Conservation (phyloP, 768 basidiomycete species). For the Termitomyces sp. region DNA sequence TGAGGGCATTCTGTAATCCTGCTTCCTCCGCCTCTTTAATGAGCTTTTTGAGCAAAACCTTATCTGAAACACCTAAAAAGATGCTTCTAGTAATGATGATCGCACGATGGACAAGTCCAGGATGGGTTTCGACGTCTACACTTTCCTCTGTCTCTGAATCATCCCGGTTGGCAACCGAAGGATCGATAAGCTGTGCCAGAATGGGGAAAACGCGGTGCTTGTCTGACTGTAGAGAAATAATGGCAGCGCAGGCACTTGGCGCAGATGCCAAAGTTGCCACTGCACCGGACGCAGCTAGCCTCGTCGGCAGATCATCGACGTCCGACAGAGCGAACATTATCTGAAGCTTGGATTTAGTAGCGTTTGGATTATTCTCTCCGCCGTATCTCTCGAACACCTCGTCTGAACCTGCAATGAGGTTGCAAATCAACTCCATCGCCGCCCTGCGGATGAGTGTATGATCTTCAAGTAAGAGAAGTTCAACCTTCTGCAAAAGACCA, state of each 20-base stretch:
- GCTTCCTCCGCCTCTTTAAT: slow-evolving; percentile 44
- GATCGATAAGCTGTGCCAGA: slow-evolving; percentile 64
- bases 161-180: slow-evolving; percentile 29
- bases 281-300: slow-evolving; percentile 87
- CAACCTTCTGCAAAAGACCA: slow-evolving; percentile 58
- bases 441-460: slow-evolving; percentile 81
- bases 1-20: slow-evolving; percentile 50
- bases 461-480: slow-evolving; percentile 76
- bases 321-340: slow-evolving; percentile 82
- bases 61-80: slow-evolving; percentile 36
- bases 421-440: slow-evolving; percentile 88
- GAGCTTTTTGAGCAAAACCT: slow-evolving; percentile 33
- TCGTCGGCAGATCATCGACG: slow-evolving; percentile 79
- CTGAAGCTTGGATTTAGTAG: slow-evolving; percentile 63
- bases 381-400: slow-evolving; percentile 70
- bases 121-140: slow-evolving; percentile 31
- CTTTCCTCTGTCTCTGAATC: slow-evolving; percentile 21
- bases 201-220: slow-evolving; percentile 59
- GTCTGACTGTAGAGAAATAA: slow-evolving; percentile 64
- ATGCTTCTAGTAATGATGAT: slow-evolving; percentile 72
- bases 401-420: slow-evolving; percentile 77
- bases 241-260: slow-evolving; percentile 48
- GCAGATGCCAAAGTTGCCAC: slow-evolving; percentile 74
- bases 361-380: slow-evolving; percentile 27
- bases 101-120: slow-evolving; percentile 73